Evolutionary conservation across 495 filamentous ascomycete species (phyloP).

Genomic region (Hypoxylon lienhwacheense): DNA sequence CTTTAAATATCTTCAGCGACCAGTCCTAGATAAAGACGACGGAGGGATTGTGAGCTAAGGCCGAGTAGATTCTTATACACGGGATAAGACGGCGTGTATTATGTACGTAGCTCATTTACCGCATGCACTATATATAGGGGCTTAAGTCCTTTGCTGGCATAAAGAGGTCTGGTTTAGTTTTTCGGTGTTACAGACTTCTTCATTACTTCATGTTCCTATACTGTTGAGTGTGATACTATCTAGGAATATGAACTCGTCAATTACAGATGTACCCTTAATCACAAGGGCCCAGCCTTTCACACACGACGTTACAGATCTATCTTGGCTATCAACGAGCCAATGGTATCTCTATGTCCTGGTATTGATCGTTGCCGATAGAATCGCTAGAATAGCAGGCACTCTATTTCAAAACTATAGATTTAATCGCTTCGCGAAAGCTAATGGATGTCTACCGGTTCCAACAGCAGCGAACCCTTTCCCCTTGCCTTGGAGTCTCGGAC

Average conservation of each 20-base stretch:
- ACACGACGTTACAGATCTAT: background rate
- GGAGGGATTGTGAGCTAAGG: too few species aligned
- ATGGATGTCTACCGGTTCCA: constrained; percentile 1
- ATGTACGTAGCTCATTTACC: too few species aligned
- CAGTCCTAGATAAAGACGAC: too few species aligned
- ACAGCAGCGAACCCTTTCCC: constrained; percentile 12
- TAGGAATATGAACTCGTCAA: constrained; percentile 1
- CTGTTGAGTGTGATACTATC: background rate
- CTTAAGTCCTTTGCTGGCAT: background rate
- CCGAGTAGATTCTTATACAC: too few species aligned
- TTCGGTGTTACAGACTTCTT: background rate
- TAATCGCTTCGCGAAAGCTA: constrained; percentile 7
- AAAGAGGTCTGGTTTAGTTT: background rate
- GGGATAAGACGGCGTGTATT: too few species aligned
- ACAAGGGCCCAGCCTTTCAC: background rate
- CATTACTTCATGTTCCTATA: background rate
- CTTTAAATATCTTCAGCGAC: too few species aligned
- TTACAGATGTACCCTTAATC: background rate
- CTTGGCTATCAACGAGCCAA: background rate
- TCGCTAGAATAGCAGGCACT: constrained; percentile 1
- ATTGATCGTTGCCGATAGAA: background rate
- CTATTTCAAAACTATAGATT: constrained; percentile 5
- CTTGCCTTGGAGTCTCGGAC: constrained; percentile 5
- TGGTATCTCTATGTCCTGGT: constrained; percentile 2
- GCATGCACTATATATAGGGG: background rate